Conservation (phyloP, 441 rosid genomes). For the Erodium chrysanthum region DNA sequence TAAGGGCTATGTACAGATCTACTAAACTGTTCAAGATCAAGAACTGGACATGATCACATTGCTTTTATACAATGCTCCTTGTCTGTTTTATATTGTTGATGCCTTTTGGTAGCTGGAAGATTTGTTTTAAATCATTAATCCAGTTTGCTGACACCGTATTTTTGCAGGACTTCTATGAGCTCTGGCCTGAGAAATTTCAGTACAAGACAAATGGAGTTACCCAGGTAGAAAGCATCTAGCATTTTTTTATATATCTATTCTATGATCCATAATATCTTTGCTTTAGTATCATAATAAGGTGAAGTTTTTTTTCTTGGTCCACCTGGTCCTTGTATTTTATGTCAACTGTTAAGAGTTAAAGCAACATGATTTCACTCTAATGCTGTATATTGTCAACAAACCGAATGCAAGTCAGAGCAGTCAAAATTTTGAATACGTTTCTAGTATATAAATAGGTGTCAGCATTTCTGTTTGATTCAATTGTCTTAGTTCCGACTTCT, state of each 20-base stretch:
- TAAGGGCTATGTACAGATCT: too few species aligned
- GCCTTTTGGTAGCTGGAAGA: too few species aligned
- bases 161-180: slow-evolving; percentile 44
- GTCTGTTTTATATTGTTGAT: too few species aligned
- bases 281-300: neutral
- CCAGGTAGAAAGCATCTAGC: slow-evolving; percentile 8
- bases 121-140: too few species aligned
- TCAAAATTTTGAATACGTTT: neutral
- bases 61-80: too few species aligned
- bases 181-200: slow-evolving; percentile 22
- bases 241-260: neutral
- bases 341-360: neutral
- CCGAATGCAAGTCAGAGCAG: neutral
- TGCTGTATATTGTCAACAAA: neutral
- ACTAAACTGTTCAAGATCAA: too few species aligned
- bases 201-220: slow-evolving; percentile 22
- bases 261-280: neutral
- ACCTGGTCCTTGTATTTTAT: neutral
- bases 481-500: neutral
- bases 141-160: slow-evolving; percentile 1
- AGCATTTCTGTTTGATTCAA: neutral
- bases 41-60: too few species aligned
- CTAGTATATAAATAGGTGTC: neutral
- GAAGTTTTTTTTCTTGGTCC: neutral
- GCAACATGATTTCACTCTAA: neutral